These are phyloP conservation scores for Cinchona pubescens DNA, from an alignment of 257 asterid species.

Conservation along the genomic window DNA sequence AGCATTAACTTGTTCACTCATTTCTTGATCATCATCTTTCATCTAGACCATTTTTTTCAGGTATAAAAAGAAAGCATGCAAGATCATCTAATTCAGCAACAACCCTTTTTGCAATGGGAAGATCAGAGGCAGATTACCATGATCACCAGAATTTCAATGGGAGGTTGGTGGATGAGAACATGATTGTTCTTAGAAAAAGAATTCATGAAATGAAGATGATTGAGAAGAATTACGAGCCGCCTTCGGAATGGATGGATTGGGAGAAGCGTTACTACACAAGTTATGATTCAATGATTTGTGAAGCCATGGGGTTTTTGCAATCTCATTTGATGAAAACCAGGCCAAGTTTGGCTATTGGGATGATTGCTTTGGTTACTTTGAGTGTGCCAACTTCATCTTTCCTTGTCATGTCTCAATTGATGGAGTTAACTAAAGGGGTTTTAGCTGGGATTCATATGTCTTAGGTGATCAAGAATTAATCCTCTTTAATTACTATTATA, in stretches of 20 bases:
- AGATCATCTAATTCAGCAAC: background rate
- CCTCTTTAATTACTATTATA: too few relatives aligned
- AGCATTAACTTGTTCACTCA: conserved; percentile 12
- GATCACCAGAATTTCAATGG: background rate
- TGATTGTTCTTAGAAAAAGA: conserved; percentile 34
- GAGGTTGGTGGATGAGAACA: conserved; percentile 26
- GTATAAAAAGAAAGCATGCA: background rate
- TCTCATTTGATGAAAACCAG: conserved; percentile 27
- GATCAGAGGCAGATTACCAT: conserved; percentile 21
- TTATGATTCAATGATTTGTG: conserved; percentile 28
- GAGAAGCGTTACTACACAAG: conserved; percentile 29
- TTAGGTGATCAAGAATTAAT: background rate
- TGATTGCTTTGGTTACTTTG: conserved; percentile 22
- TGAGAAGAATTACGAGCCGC: conserved; percentile 35
- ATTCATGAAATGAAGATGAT: conserved; percentile 38
- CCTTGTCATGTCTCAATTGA: conserved; percentile 22
- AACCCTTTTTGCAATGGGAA: conserved; percentile 4
- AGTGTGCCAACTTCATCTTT: conserved; percentile 27
- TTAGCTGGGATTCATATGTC: conserved; percentile 7
- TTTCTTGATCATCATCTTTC: conserved; percentile 8
- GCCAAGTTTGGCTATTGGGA: conserved; percentile 38
- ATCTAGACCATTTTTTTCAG: background rate
- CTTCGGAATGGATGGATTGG: conserved; percentile 41
- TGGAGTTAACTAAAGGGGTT: conserved; percentile 20
- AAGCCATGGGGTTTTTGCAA: conserved; percentile 38